Evolutionary conservation across 345 rosid species (phyloP).

Genomic region (Atalantia buxifolia): DNA sequence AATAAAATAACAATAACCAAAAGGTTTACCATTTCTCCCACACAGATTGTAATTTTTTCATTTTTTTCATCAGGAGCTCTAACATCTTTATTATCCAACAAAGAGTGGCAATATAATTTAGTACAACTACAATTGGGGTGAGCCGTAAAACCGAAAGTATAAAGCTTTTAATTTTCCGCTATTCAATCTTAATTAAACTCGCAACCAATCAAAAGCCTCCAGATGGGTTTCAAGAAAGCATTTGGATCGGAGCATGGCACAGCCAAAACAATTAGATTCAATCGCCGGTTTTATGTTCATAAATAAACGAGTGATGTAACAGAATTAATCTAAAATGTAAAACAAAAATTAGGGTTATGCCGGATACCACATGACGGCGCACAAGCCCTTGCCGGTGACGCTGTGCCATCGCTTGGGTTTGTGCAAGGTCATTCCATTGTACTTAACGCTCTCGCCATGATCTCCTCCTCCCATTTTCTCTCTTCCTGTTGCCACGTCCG

Average conservation of each 20-base stretch:
- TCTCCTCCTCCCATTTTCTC: conserved; percentile 62
- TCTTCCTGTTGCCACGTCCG: not conserved
- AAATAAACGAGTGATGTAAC: not conserved
- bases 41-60: not conserved
- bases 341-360: not conserved
- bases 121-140: not conserved
- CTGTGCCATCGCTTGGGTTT: conserved; percentile 84
- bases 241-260: not conserved
- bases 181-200: not conserved
- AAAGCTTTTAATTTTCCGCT: not conserved
- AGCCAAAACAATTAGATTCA: not conserved
- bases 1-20: not conserved
- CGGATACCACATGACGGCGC: conserved; percentile 82
- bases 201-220: not conserved
- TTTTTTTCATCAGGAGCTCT: not conserved
- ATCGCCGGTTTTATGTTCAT: not conserved
- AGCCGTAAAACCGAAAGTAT: not conserved
- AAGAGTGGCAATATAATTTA: not conserved
- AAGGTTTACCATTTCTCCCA: not conserved
- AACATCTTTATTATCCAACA: not conserved
- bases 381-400: conserved; percentile 84
- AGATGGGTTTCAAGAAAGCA: not conserved
- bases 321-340: not conserved
- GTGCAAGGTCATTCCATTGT: conserved; percentile 73
- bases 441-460: conserved; percentile 61